Evolutionary conservation across 225 moss, liverwort and hornwort genomes (phyloP), one percentile per base, ranked within the genome.

Genomic region (Anthoceros angustus): DNA sequence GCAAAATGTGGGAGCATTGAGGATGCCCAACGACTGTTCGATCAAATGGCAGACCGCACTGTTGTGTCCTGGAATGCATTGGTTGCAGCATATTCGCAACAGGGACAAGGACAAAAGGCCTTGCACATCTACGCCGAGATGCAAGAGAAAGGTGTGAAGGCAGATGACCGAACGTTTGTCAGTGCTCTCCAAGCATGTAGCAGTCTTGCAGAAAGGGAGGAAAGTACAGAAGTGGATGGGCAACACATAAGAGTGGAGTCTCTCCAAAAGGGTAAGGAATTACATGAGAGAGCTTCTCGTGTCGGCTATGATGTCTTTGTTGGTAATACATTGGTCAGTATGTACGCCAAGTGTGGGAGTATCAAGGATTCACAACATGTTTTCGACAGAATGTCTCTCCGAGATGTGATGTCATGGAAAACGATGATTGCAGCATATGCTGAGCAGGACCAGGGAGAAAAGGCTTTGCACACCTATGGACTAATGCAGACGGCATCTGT

Each of bases 321-420:
- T 48, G 46, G 18, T 12, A 12, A 48, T 2, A 12, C 14, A 12
- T 12, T 48, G 12, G 12, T 48, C 5, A 48, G 46, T 18, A 48
- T 62, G 79, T 82, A 82, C 67, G 70, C 24, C 46, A 76, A 76
- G 63, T 76, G 81, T 67, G 76, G 81, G 61, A 82, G 79, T 39
- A 68, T 68, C 40, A 43, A 76, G 69, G 67, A 82, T 68, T 72
- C 79, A 38, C 67, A 75, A 39, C 65, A 63, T 20, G 64, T 77
- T 12, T 80, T 82, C 72, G 72, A 76, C 63, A 65, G 62, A 71
- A 76, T 79, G 79, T 68, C 23, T 62, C 62, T 65, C 60, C 66
- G 74, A 71, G 78, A 82, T 63, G 69, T 82, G 67, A 70, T 82
- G 69, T 73, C 78, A 41, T 81, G 81, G 81, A 81, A 72, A 48